A percentile compares a stretch with the other conserved stretches of the same genome.
phyloP scores from a whole-genome alignment of 1,284 basidiomycete species.

The Ustilago sp. region DNA sequence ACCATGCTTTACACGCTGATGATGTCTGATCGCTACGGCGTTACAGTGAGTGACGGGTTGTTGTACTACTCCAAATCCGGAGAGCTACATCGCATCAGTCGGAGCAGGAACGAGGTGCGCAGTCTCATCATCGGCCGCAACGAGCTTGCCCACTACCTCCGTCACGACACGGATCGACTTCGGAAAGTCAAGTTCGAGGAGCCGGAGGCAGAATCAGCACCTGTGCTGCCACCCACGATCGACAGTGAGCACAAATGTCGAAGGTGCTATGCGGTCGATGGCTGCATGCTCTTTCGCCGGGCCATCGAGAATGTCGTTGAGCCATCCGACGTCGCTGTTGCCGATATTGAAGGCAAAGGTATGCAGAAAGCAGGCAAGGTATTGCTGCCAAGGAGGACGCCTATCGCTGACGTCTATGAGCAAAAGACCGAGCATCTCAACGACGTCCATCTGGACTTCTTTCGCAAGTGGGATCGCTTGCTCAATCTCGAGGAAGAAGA shows the following conservation, averaged over 20 bases:
- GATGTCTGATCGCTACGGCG: constrained; percentile 86
- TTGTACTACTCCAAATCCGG: constrained; percentile 94
- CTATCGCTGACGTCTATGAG: constrained; percentile 80
- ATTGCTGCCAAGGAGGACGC: constrained; percentile 69
- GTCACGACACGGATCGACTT: constrained; percentile 42
- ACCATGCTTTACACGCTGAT: constrained; percentile 97
- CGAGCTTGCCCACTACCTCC: constrained; percentile 82
- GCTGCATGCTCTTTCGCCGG: constrained; percentile 93
- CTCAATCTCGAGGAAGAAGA: constrained; percentile 91
- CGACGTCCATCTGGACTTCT: constrained; percentile 79
- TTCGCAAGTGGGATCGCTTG: constrained; percentile 88
- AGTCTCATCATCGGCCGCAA: constrained; percentile 86
- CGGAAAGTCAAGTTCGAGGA: constrained; percentile 19
- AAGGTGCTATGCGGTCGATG: constrained; percentile 83
- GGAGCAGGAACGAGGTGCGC: constrained; percentile 83
- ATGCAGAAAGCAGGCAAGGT: constrained; percentile 10
- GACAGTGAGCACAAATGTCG: constrained; percentile 84
- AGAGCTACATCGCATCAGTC: constrained; percentile 83
- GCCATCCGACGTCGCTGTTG: constrained; percentile 17
- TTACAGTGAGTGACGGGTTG: constrained; percentile 76
- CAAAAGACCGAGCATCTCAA: constrained; percentile 85
- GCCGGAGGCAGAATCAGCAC: constrained; percentile 26
- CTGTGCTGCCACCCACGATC: constrained; percentile 79
- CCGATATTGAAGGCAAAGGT: constrained; percentile 10
- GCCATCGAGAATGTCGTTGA: constrained; percentile 55